Base-by-base conservation (phyloP, 2,329 filamentous ascomycete genomes). In the Calonectria crousiana region DNA sequence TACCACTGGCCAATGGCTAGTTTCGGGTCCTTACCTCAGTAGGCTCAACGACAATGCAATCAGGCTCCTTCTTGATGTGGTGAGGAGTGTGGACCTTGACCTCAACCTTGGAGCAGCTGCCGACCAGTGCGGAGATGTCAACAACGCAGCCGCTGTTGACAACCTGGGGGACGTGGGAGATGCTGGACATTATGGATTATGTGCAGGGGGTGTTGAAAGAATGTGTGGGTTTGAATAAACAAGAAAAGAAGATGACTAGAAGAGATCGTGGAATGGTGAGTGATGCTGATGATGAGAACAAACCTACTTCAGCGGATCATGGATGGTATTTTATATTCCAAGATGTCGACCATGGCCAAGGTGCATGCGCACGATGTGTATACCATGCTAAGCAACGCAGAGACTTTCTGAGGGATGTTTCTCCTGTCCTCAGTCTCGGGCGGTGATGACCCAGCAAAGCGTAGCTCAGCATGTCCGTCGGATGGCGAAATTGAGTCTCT, bases 101-200 rank as follows among this genome's bases (percentile, higher is more conserved):
- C 52, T 78, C 72, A 69, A 80, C 73, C 30, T 71, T 77, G 60
- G 77, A 74, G 76, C 79, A 80, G 58, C 76, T 41, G 58, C 79
- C 73, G 56, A 80, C 62, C 26, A 80, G 52, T 47, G 77, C 71
- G 16, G 77, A 68, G 56, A 80, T 66, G 71, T 80, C 79, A 32
- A 80, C 34, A 47, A 77, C 56, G 56, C 78, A 80, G 38, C 78
- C 79, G 38, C 66, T 73, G 49, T 72, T 72, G 67, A 69, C 67
- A 75, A 78, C 78, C 72, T 79, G 67, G 30, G 79, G 73, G 52
- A 75, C 74, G 58, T 73, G 71, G 58, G 79, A 53, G 47, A 78
- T 74, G 69, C 77, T 74, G 49, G 75, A 67, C 78, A 80, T 80
- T 58, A 66, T 74, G 67, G 66, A 60, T 44, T 34, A 67, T 51